Percentiles rank a stretch among this genome's conserved stretches.
phyloP scores from a whole-genome alignment of 2,329 filamentous ascomycete genomes.

The Coniosporium tulheliwenetii region DNA sequence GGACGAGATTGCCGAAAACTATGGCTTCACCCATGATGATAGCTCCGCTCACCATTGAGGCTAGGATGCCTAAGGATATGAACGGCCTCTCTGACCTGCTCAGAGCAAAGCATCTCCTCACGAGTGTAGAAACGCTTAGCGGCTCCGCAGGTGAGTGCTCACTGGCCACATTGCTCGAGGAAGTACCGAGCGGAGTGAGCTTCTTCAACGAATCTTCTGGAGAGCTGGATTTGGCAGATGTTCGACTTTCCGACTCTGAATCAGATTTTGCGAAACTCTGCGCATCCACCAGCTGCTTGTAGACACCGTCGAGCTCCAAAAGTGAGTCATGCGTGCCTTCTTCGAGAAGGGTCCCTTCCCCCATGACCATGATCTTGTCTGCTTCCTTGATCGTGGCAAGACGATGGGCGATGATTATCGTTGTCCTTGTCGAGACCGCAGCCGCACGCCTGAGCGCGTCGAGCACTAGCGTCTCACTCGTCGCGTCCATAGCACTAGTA shows the following conservation, averaged over 20 bases:
- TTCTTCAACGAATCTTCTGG: conserved; percentile 10
- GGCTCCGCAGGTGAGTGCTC: no score
- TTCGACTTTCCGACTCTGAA: conserved; percentile 13
- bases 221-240: conserved; percentile 10
- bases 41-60: conserved; percentile 39
- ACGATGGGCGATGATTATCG: conserved; percentile 25
- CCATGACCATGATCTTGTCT: conserved; percentile 26
- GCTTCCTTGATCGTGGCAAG: conserved; percentile 23
- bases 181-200: conserved; percentile 44
- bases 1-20: conserved; percentile 39
- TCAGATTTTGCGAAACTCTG: conserved; percentile 57
- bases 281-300: conserved; percentile 73
- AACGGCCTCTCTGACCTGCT: no score
- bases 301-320: conserved; percentile 54
- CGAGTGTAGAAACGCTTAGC: no score
- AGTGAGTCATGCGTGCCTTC: conserved; percentile 30
- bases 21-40: conserved; percentile 87
- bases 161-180: conserved; percentile 31
- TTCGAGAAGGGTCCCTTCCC: conserved; percentile 20
- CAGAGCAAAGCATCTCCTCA: no score
- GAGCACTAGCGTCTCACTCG: conserved; percentile 11
- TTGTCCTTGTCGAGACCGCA: conserved; percentile 16
- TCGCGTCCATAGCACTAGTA: conserved; percentile 8
- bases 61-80: conserved; percentile 14
- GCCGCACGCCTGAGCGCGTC: conserved; percentile 21